Evolutionary conservation across 768 basidiomycete genomes (phyloP).

Genomic region (Leccinum broughii): DNA sequence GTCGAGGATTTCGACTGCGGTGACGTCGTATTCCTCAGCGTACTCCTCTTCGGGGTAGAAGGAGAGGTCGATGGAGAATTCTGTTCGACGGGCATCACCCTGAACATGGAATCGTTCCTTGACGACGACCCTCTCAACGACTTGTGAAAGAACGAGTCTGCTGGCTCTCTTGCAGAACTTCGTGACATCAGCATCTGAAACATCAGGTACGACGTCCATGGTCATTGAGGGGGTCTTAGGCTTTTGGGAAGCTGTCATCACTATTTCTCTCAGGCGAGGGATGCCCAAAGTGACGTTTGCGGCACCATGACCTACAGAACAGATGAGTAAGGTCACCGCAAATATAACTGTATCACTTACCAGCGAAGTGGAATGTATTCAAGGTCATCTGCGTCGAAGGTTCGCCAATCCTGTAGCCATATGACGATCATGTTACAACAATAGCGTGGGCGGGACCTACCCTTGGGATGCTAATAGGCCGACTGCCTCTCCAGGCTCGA

Average conservation of each 20-base stretch:
- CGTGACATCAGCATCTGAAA: slow-evolving; percentile 56
- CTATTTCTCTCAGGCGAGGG: slow-evolving; percentile 96
- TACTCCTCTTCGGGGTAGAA: slow-evolving; percentile 91
- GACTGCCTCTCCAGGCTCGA: slow-evolving; percentile 98
- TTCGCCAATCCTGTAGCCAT: slow-evolving; percentile 77
- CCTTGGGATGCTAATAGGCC: slow-evolving; percentile 96
- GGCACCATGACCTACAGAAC: slow-evolving; percentile 85
- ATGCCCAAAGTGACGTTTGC: slow-evolving; percentile 99
- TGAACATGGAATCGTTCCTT: slow-evolving; percentile 72
- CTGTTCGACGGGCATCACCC: slow-evolving; percentile 68
- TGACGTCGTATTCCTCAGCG: slow-evolving; percentile 75
- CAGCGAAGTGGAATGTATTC: slow-evolving; percentile 99
- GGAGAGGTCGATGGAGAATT: slow-evolving; percentile 76
- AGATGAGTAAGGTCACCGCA: slow-evolving; percentile 3
- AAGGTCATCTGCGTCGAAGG: slow-evolving; percentile 99
- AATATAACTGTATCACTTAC: slow-evolving; percentile 41
- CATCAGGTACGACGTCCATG: slow-evolving; percentile 63
- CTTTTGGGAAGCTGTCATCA: slow-evolving; percentile 96
- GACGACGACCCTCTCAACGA: slow-evolving; percentile 81
- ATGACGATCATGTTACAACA: slow-evolving; percentile 4
- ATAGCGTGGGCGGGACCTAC: slow-evolving; percentile 44
- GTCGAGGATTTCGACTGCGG: slow-evolving; percentile 67
- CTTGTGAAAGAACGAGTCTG: slow-evolving; percentile 81
- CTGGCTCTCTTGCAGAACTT: slow-evolving; percentile 89
- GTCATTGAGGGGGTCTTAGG: slow-evolving; percentile 98